Evolutionary conservation across 148 eudicot genomes (phyloP), one percentile per base, ranked within the genome.

Genomic region (Silene conica): DNA sequence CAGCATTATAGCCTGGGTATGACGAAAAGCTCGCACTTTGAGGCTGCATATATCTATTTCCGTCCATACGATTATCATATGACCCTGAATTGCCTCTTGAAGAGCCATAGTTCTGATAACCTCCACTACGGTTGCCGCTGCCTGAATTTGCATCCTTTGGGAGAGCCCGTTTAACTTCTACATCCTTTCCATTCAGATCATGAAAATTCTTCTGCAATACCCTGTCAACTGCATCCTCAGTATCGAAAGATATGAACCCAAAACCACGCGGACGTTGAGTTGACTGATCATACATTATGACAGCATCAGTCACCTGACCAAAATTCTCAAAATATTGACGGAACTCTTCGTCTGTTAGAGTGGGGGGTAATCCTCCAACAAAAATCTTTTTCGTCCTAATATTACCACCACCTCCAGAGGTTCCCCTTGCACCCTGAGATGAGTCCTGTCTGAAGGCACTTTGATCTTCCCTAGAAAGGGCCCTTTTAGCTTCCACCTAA

Each of bases 401-500:
- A 76, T 79, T 87, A 69, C 97, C 92, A 62, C 86, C 92, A 50
- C 89, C 83, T 41, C 88, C 86, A 78, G 74, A 76, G 67, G 43
- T 86, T 68, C 92, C 9, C 34, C 34, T 78, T 61, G 77, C 79
- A 77, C 83, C 82, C 56, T 76, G 77, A 59, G 89, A 63, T 25
- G 80, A 73, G 57, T 80, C 88, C 76, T 92, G 92, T 25, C 73
- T 76, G 55, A 60, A 69, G 69, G 79, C 48, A 62, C 67, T 69
- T 60, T 91, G 97, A 71, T 92, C 97, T 76, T 90, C 97, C 76
- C 95, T 85, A 54, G 97, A 92, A 67, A 92, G 76, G 74, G 97
- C 95, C 75, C 88, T 85, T 86, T 92, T 92, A 73, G 90, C 97
- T 81, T 92, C 97, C 66, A 92, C 97, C 97, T 92, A 50, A 8